Percentiles rank a stretch among this genome's conserved stretches.
Conservation (phyloP, 768 basidiomycete genomes). For the Filobasidium floriforme region DNA sequence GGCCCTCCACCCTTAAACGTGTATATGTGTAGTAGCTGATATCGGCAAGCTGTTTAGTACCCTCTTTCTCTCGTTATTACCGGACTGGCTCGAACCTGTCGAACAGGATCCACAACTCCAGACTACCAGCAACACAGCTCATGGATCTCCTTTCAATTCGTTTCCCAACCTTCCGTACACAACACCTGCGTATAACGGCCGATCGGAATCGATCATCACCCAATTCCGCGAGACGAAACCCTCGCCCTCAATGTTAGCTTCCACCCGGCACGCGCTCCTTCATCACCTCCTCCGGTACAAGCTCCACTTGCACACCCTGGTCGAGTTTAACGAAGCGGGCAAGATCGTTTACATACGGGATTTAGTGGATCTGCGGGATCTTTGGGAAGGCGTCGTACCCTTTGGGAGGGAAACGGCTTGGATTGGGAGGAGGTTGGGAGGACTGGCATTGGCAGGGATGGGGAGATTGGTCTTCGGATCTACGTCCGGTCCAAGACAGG, state of each 20-base stretch:
- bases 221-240: not conserved
- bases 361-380: conserved; percentile 22
- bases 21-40: not conserved
- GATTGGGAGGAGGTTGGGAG: conserved; percentile 17
- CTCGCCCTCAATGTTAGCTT: not conserved
- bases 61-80: conserved; percentile 21
- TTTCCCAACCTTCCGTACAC: not conserved
- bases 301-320: conserved; percentile 18
- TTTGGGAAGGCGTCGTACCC: conserved; percentile 20
- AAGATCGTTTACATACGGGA: conserved; percentile 23
- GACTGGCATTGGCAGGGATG: conserved; percentile 6
- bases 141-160: not conserved
- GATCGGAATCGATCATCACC: not conserved
- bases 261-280: not conserved
- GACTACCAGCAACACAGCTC: not conserved
- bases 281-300: conserved; percentile 14
- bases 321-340: conserved; percentile 24
- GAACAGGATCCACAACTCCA: not conserved
- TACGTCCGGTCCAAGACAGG: not conserved
- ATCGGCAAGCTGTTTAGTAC: conserved; percentile 6
- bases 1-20: too few species aligned
- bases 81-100: conserved; percentile 2
- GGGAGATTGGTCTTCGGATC: conserved; percentile 8
- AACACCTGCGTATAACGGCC: not conserved
- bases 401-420: conserved; percentile 20